Conservation (phyloP, 2,329 filamentous ascomycete species). For the Mycosphaerella arachidis region DNA sequence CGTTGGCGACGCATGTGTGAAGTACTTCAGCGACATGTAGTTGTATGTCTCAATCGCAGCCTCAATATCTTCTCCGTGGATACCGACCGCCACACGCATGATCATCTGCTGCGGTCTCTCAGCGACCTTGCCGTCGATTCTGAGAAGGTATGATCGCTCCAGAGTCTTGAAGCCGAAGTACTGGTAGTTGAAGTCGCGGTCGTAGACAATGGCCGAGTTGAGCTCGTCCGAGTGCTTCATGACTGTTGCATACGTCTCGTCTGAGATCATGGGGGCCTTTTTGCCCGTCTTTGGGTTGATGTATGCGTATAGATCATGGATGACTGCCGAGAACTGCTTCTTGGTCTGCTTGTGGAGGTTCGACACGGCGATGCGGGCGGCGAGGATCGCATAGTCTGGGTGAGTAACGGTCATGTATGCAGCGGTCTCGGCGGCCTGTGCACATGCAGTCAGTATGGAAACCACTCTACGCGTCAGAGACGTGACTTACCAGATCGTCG, state of each 20-base stretch:
- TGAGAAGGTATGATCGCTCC: constrained; percentile 93
- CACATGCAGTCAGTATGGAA: not conserved
- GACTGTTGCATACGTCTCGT: constrained; percentile 83
- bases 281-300: constrained; percentile 87
- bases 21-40: constrained; percentile 97
- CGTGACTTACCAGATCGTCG: constrained; percentile 78
- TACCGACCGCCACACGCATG: constrained; percentile 97
- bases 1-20: constrained; percentile 96
- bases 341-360: constrained; percentile 99
- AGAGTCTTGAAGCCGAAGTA: constrained; percentile 99
- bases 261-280: constrained; percentile 88
- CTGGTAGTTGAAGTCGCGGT: constrained; percentile 99
- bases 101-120: constrained; percentile 99
- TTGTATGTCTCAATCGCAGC: constrained; percentile 96
- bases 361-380: constrained; percentile 95
- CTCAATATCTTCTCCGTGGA: constrained; percentile 93
- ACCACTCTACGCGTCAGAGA: constrained; percentile 2
- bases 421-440: constrained; percentile 91
- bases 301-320: constrained; percentile 91
- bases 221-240: constrained; percentile 96
- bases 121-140: constrained; percentile 91
- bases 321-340: constrained; percentile 97
- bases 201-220: constrained; percentile 98
- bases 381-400: constrained; percentile 97
- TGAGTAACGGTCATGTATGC: constrained; percentile 99